Evolutionary conservation across 805 yeast genomes (phyloP).

Genomic region (Yamadazyma sp.): DNA sequence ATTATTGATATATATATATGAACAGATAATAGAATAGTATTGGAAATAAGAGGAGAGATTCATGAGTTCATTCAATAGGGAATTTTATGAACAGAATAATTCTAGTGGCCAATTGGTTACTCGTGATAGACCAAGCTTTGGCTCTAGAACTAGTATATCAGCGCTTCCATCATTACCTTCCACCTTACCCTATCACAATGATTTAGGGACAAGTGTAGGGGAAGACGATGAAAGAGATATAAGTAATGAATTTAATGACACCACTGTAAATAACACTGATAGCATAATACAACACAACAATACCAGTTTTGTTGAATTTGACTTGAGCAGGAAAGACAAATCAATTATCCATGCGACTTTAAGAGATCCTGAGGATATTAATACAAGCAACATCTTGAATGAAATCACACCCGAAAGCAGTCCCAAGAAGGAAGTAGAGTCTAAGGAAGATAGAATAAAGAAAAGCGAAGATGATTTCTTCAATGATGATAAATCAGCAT

Average conservation of each 20-base stretch:
- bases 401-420: not conserved
- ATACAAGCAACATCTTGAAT: slow-evolving; percentile 1
- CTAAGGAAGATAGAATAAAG: slow-evolving; percentile 4
- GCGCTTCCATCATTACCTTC: slow-evolving; percentile 15
- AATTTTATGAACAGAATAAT: slow-evolving; percentile 2
- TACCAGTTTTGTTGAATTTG: slow-evolving; percentile 15
- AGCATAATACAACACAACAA: too few species aligned
- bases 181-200: not conserved
- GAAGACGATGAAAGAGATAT: not conserved
- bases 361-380: slow-evolving; percentile 2
- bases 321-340: slow-evolving; percentile 7
- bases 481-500: slow-evolving; percentile 39
- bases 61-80: slow-evolving; percentile 2
- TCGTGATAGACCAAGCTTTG: slow-evolving; percentile 10
- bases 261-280: not conserved
- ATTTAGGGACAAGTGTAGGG: not conserved
- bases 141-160: slow-evolving; percentile 12
- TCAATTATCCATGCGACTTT: slow-evolving; percentile 1
- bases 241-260: not conserved
- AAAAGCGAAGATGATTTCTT: slow-evolving; percentile 28
- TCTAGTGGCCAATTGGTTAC: slow-evolving; percentile 5
- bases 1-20: too few species aligned
- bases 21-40: too few species aligned
- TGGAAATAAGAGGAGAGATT: too few species aligned
- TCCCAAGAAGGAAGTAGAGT: not conserved